phyloP scores from a whole-genome alignment of 495 filamentous ascomycete species.

The Bryoglossum gracile region DNA sequence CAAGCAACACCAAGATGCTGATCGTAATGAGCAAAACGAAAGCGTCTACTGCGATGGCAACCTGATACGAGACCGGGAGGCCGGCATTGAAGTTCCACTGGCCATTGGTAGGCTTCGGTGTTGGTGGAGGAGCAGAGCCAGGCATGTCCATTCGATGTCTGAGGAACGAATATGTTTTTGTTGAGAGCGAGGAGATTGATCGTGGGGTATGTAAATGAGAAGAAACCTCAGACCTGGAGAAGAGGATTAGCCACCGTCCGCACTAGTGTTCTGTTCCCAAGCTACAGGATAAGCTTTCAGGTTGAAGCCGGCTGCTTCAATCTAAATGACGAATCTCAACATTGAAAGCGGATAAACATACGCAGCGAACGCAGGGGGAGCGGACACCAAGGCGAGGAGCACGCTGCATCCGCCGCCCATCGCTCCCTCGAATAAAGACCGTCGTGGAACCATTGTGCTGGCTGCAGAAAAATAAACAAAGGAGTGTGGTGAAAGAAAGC shows the following conservation, averaged over 20 bases:
- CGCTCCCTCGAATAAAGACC: neutral
- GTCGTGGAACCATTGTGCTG: neutral
- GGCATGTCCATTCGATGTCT: slow-evolving; percentile 6
- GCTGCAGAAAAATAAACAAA: neutral
- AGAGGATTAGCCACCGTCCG: too few species aligned
- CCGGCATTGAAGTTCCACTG: neutral
- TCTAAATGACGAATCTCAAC: too few species aligned
- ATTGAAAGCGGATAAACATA: too few species aligned
- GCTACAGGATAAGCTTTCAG: too few species aligned
- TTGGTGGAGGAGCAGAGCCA: neutral
- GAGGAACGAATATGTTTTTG: neutral
- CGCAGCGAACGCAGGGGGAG: too few species aligned
- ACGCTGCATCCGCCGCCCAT: neutral
- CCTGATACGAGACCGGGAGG: slow-evolving; percentile 9
- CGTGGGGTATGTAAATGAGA: too few species aligned
- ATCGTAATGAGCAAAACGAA: slow-evolving; percentile 9
- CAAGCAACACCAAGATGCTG: neutral
- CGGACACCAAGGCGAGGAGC: too few species aligned
- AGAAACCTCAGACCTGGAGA: too few species aligned
- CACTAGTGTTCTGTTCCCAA: too few species aligned
- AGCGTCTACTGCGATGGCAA: slow-evolving; percentile 7
- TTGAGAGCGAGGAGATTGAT: too few species aligned
- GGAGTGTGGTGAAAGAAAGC: neutral
- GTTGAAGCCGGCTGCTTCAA: too few species aligned
- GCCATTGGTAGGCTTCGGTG: neutral